phyloP scores from a whole-genome alignment of 2,329 filamentous ascomycete genomes.

The Huntiella bhutanensis region DNA sequence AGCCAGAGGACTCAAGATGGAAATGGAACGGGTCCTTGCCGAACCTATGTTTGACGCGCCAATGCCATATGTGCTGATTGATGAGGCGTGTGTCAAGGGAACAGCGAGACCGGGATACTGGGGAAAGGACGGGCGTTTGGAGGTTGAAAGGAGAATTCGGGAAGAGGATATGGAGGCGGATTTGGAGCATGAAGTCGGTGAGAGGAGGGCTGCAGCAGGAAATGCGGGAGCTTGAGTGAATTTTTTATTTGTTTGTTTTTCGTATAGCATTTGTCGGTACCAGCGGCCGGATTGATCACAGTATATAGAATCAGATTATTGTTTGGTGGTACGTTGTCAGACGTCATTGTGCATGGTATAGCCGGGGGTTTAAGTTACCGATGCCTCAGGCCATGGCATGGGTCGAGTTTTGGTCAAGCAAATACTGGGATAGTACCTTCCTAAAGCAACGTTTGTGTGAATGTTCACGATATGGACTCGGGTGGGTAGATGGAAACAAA shows the following conservation, averaged over 20 bases:
- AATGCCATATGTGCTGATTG: slow-evolving; percentile 55
- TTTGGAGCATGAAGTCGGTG: too few species aligned
- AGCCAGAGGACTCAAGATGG: slow-evolving; percentile 58
- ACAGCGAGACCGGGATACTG: slow-evolving; percentile 40
- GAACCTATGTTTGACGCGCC: slow-evolving; percentile 72
- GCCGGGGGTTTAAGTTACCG: too few species aligned
- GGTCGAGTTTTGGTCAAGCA: too few species aligned
- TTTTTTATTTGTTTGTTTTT: slow-evolving; percentile 1
- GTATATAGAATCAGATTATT: too few species aligned
- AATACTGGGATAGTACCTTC: too few species aligned
- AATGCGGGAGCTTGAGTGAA: background rate
- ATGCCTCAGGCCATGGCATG: background rate
- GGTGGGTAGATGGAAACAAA: slow-evolving; percentile 1
- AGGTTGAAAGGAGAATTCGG: slow-evolving; percentile 47
- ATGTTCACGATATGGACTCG: slow-evolving; percentile 4
- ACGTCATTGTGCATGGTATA: too few species aligned
- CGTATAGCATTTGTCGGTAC: background rate
- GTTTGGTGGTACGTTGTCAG: too few species aligned
- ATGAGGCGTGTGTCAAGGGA: slow-evolving; percentile 47
- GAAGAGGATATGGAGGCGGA: slow-evolving; percentile 32
- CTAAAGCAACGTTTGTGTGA: too few species aligned
- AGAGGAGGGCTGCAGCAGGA: too few species aligned
- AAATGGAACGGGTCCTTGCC: slow-evolving; percentile 59
- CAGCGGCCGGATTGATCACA: too few species aligned
- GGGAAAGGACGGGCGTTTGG: slow-evolving; percentile 51